These are phyloP conservation scores for Apiospora hydei DNA, from an alignment of 2,329 filamentous ascomycete genomes.

Conservation along the genomic window DNA sequence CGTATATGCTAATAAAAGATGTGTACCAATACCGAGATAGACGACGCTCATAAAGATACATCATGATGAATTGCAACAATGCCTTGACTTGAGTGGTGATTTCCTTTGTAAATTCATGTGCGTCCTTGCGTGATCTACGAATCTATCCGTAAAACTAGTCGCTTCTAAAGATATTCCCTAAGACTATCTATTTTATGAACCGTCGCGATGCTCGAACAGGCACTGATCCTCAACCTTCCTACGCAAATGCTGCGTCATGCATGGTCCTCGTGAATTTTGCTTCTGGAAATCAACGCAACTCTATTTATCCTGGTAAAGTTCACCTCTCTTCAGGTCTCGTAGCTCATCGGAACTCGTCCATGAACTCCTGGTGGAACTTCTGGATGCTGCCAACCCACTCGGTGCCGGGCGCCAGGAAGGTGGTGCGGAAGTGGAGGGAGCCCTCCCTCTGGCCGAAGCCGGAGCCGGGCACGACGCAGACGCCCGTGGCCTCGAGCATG, in stretches of 20 bases:
- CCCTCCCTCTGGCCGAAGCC: slow-evolving; percentile 95
- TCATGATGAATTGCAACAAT: slow-evolving; percentile 4
- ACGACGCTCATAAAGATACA: slow-evolving; percentile 14
- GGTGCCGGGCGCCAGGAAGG: slow-evolving; percentile 94
- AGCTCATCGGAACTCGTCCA: slow-evolving; percentile 74
- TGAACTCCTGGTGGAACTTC: slow-evolving; percentile 91
- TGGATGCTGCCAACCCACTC: slow-evolving; percentile 90
- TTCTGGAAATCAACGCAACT: slow-evolving; percentile 1
- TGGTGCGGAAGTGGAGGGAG: slow-evolving; percentile 93
- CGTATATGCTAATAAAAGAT: slow-evolving; percentile 8
- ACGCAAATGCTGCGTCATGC: slow-evolving; percentile 11
- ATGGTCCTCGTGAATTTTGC: not conserved
- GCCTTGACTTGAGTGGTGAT: not conserved
- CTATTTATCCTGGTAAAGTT: slow-evolving; percentile 19
- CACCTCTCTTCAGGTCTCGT: not conserved
- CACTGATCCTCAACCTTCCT: not conserved
- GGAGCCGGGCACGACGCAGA: slow-evolving; percentile 90
- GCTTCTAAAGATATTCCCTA: not conserved
- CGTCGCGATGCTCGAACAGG: not conserved
- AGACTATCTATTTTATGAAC: slow-evolving; percentile 4
- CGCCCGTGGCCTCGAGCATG: slow-evolving; percentile 90
- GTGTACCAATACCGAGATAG: slow-evolving; percentile 24
- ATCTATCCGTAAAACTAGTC: not conserved
- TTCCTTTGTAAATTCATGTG: slow-evolving; percentile 8
- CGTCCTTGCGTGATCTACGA: not conserved